A percentile compares a stretch with the other conserved stretches of the same genome.
These are phyloP conservation scores for Yarrowia sp. DNA, from an alignment of 805 yeast genomes.

Conservation along the genomic window DNA sequence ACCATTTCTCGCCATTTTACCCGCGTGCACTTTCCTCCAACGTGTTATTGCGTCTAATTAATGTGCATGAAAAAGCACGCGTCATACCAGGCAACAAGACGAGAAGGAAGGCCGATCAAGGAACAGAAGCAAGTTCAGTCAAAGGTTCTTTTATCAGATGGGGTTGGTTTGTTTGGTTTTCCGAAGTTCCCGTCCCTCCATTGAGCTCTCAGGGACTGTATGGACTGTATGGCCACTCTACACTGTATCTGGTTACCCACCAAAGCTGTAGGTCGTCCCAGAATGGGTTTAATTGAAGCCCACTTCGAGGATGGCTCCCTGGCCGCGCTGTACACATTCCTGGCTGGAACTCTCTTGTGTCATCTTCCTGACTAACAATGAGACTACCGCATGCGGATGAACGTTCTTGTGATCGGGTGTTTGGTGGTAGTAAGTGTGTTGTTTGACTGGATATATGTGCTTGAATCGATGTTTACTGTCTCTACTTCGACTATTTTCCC, in stretches of 20 bases:
- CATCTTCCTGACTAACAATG: neutral
- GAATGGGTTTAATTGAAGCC: no score
- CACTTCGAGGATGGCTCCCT: no score
- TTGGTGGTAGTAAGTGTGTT: no score
- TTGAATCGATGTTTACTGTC: no score
- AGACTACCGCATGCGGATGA: neutral
- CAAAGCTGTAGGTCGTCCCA: no score
- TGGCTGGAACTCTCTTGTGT: neutral
- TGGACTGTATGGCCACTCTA: no score
- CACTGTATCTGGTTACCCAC: neutral
- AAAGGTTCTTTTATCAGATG: neutral
- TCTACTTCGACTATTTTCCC: neutral
- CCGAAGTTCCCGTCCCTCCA: no score
- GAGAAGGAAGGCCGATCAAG: neutral
- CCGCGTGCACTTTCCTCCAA: neutral
- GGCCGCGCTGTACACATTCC: neutral
- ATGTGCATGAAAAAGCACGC: conserved; percentile 19
- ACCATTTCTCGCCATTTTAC: neutral
- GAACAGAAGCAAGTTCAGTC: neutral
- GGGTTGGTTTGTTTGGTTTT: no score
- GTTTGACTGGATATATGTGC: no score
- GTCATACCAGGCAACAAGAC: neutral
- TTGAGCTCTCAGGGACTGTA: no score
- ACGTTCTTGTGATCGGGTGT: neutral
- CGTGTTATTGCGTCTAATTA: conserved; percentile 16